phyloP scores from a whole-genome alignment of 768 basidiomycete species.

The Boletus tylopilopsis region DNA sequence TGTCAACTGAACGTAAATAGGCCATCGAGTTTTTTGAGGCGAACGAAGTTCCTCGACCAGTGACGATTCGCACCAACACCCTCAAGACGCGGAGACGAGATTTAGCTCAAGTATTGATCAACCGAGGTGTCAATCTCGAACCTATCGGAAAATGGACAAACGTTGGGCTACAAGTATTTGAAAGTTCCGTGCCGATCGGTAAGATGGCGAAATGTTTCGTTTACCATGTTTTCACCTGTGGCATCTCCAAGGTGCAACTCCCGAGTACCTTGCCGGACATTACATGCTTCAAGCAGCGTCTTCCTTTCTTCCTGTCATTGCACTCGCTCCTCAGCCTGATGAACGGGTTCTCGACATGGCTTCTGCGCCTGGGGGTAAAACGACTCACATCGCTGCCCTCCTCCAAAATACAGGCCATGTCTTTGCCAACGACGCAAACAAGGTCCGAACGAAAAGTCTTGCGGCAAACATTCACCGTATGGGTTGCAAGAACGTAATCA shows the following conservation, averaged over 20 bases:
- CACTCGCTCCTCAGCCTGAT: conserved; percentile 86
- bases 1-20: conserved; percentile 36
- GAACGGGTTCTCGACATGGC: conserved; percentile 98
- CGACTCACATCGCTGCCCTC: conserved; percentile 95
- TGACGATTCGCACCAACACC: conserved; percentile 97
- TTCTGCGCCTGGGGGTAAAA: conserved; percentile 96
- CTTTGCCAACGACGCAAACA: conserved; percentile 96
- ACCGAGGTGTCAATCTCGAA: conserved; percentile 95
- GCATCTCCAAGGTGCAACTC: conserved; percentile 69
- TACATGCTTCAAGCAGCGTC: conserved; percentile 99
- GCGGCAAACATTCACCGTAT: conserved; percentile 96
- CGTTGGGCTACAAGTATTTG: conserved; percentile 98
- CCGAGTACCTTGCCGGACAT: conserved; percentile 97
- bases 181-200: conserved; percentile 93
- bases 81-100: conserved; percentile 90
- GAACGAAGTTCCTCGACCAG: conserved; percentile 92
- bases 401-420: conserved; percentile 97
- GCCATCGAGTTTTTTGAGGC: conserved; percentile 98
- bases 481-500: conserved; percentile 96
- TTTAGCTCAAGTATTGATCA: conserved; percentile 89
- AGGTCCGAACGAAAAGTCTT: conserved; percentile 90
- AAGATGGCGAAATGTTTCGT: conserved; percentile 7
- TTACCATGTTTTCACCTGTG: not conserved
- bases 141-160: conserved; percentile 99
- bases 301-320: conserved; percentile 98